Percentiles rank a stretch among this genome's conserved stretches.
Evolutionary conservation across 306 rosid species (phyloP).

Genomic region (Prosopis cineraria): DNA sequence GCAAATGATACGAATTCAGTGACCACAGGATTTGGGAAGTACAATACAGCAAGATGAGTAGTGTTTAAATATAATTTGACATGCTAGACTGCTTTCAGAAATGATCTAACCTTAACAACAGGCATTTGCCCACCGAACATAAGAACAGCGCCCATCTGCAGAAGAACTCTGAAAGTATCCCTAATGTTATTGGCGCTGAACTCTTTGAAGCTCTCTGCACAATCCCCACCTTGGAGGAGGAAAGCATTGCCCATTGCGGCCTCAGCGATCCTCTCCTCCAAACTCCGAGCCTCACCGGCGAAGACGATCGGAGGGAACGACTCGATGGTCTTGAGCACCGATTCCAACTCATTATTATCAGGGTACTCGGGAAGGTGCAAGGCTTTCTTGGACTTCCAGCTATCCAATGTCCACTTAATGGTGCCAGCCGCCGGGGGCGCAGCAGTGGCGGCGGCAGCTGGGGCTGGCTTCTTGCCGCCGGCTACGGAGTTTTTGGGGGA

Average conservation of each 20-base stretch:
- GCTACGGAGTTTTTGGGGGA: conserved; percentile 29
- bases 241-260: conserved; percentile 78
- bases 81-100: too few relatives aligned
- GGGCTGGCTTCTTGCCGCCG: conserved; percentile 27
- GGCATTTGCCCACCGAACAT: conserved; percentile 84
- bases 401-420: conserved; percentile 54
- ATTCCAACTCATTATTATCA: conserved; percentile 48
- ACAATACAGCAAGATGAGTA: neutral
- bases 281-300: conserved; percentile 73
- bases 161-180: conserved; percentile 68
- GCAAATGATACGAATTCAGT: neutral
- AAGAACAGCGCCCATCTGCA: conserved; percentile 80
- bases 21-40: neutral
- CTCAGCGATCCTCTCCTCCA: conserved; percentile 72
- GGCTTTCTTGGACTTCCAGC: conserved; percentile 68
- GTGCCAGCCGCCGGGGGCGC: conserved; percentile 9
- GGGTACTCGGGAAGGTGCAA: conserved; percentile 76
- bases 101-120: conserved; percentile 53
- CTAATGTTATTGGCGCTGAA: conserved; percentile 70
- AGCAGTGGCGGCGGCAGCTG: neutral
- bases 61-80: neutral
- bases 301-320: conserved; percentile 75
- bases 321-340: conserved; percentile 60
- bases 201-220: conserved; percentile 85
- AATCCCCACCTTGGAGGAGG: conserved; percentile 74